Percentiles rank a stretch among this genome's conserved stretches.
Evolutionary conservation across 83 land plant genomes (phyloP).

Genomic region (Picea abies): DNA sequence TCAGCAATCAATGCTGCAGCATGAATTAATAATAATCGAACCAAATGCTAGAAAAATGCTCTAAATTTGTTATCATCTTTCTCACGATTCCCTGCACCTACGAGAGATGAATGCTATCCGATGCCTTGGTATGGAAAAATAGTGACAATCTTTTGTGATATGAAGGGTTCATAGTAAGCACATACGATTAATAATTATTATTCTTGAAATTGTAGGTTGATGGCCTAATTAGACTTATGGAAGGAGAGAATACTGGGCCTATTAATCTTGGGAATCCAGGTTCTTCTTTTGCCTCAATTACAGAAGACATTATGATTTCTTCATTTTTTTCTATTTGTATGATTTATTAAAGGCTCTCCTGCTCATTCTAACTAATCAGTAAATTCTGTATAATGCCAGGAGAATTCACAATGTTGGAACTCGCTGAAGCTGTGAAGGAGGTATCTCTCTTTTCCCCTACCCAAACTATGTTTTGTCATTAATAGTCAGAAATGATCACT

Average conservation of each 20-base stretch:
- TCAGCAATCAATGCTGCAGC: no score
- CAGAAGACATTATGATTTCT: background rate
- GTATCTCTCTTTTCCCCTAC: slow-evolving; percentile 21
- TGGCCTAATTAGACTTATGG: slow-evolving; percentile 40
- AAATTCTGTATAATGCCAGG: slow-evolving; percentile 42
- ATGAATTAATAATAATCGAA: no score
- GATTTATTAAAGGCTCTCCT: background rate
- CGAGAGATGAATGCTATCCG: background rate
- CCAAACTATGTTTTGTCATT: background rate
- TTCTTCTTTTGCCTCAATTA: background rate
- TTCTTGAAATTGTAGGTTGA: slow-evolving; percentile 24
- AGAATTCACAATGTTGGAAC: slow-evolving; percentile 98
- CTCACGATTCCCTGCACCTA: background rate
- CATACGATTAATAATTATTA: background rate
- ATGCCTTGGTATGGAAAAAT: slow-evolving; percentile 1
- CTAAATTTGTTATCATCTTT: no score
- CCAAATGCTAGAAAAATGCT: no score
- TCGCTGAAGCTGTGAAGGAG: slow-evolving; percentile 94
- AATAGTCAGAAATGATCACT: background rate
- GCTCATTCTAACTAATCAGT: background rate
- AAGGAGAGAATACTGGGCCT: slow-evolving; percentile 38
- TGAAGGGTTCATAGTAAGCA: background rate
- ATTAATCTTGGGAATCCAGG: slow-evolving; percentile 51
- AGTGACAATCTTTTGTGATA: background rate
- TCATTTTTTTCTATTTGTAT: background rate